phyloP scores from a whole-genome alignment of 306 rosid genomes.

The Boehmeria nivea region DNA sequence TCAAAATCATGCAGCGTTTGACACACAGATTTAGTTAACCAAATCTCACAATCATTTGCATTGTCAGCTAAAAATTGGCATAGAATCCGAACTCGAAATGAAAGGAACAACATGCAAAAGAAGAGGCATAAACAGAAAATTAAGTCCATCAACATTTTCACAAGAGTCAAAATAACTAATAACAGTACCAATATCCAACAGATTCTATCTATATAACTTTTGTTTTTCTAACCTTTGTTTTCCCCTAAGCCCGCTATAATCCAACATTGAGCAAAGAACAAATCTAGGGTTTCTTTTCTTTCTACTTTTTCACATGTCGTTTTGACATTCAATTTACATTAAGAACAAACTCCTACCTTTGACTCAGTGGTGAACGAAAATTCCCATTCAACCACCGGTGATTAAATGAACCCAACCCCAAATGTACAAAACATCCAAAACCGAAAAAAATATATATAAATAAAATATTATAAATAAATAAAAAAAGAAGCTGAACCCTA shows the following conservation, averaged over 20 bases:
- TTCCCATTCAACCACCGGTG: slow-evolving; percentile 37
- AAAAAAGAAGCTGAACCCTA: slow-evolving; percentile 18
- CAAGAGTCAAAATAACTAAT: slow-evolving; percentile 21
- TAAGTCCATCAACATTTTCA: slow-evolving; percentile 17
- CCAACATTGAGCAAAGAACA: slow-evolving; percentile 28
- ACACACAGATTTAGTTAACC: too few relatives aligned
- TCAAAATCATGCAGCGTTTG: too few relatives aligned
- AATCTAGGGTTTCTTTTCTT: slow-evolving; percentile 23
- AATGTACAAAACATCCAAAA: slow-evolving; percentile 40
- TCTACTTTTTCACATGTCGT: slow-evolving; percentile 29
- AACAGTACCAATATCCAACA: slow-evolving; percentile 18
- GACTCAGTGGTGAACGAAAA: slow-evolving; percentile 33
- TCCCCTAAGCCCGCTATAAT: slow-evolving; percentile 13
- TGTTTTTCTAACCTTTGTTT: not conserved
- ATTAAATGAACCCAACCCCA: slow-evolving; percentile 44
- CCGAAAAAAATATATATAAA: slow-evolving; percentile 4
- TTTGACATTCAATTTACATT: slow-evolving; percentile 52
- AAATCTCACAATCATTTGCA: too few relatives aligned
- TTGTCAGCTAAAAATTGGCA: not conserved
- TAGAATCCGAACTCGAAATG: not conserved
- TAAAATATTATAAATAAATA: too few relatives aligned
- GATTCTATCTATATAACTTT: slow-evolving; percentile 31
- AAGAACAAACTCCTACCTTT: slow-evolving; percentile 41
- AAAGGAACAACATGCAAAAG: too few relatives aligned
- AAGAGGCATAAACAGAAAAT: not conserved